Base-by-base conservation (phyloP, 2,329 filamentous ascomycete genomes). In the Fusarium camptoceras region DNA sequence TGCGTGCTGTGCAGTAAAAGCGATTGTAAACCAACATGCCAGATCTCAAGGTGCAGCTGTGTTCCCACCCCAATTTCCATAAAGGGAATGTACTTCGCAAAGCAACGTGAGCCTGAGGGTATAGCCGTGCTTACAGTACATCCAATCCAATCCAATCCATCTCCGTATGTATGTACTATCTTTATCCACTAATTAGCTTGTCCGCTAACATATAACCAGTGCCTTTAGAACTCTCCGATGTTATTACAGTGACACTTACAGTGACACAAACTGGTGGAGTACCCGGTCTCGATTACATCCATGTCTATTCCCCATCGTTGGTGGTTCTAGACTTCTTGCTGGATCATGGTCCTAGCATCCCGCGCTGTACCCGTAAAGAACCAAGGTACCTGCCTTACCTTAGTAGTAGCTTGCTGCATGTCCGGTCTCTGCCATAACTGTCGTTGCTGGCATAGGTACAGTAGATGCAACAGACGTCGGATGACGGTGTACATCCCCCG, bases 61-160 rank as follows among this genome's bases (percentile, higher is more conserved):
- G 50, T 68, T 59, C 43, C 64, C 66, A 70, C 66, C 22, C 25
- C 15, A 28, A 44, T 44, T 47, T 62, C 62, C 68, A 62, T 25
- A 68, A 68, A 31, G 46, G 67, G 67, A 51, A 68, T 56, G 67
- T 64, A 60, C 44, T 54, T 70, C 63, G 67, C 18, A 42, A 44
- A 48, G 49, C 20, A 56, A 67, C 51, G 15, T 24, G 25, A 28
- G 42, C 51, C 12, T 24, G 25, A 28, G 42, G 31, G 42, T n/a
- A 34, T n/a, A 37, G 30, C 20, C 31, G 42, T 39, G 14, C 27
- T 51, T 44, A 34, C 28, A n/a, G n/a, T n/a, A n/a, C n/a, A 28
- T 60, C 28, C 28, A 41, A 39, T 55, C 27, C 30, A 22, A 28
- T 60, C 28, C 28, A 41, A 39, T 55, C 27, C 30, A 22, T 48